Base-by-base conservation (phyloP, 2,329 filamentous ascomycete genomes). In the Xylariaceae sp. region DNA sequence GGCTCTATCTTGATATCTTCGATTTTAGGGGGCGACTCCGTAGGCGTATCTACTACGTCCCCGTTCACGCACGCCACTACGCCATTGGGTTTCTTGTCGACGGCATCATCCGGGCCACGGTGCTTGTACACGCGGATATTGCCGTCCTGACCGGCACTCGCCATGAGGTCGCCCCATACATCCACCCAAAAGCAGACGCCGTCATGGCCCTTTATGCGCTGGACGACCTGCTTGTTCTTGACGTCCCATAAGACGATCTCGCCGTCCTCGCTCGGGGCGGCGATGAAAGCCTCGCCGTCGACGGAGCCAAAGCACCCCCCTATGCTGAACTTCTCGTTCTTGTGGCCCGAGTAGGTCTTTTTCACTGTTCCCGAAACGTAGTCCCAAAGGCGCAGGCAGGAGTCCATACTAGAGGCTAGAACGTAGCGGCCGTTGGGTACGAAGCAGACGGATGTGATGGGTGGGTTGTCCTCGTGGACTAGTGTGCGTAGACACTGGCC, bases 331-430 rank as follows among this genome's bases (percentile, higher is more conserved):
- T 86, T 86, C 52, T 83, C 79, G 70, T 99, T 99, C 52, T 76
- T 74, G 67, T 97, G 94, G 0, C 94, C 94, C 69, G 96, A 91
- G 71, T 97, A 99, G 11, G 94, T 99, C 78, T 99, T 99, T 66
- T 96, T 87, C 63, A 94, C 94, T 31, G 85, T 84, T 6, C 92
- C 92, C 39, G 90, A 84, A 6, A 95, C 87, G 68, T 97, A 99
- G 70, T 96, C 89, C 94, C 94, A 99, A 27, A 99, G 76, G 2
- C 94, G 85, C 46, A 99, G 81, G 68, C 88, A 92, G 57, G 86
- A 88, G 74, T 99, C 94, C 61, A 96, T 80, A 60, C 89, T 96
- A 72, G 88, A 96, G 9, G 94, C 92, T 2, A 97, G 80, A 52
- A 99, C 87, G 68, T 88, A 96, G 60, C 89, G 91, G 19, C 94